Percentiles rank a stretch among this genome's conserved stretches.
These are phyloP conservation scores for Xylaria nigripes DNA, from an alignment of 495 filamentous ascomycete species.

Conservation along the genomic window DNA sequence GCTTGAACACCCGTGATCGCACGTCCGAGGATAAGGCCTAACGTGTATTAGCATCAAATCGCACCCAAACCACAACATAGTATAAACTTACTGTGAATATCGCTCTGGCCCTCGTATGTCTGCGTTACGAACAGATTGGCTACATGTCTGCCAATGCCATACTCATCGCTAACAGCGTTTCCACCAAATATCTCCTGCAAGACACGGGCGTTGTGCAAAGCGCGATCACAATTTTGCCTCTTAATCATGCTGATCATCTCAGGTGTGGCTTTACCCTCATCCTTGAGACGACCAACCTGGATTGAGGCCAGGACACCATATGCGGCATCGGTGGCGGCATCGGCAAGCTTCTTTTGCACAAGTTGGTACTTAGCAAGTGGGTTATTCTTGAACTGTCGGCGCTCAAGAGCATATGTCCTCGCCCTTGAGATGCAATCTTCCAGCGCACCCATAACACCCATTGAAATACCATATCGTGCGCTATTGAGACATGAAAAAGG, in stretches of 20 bases:
- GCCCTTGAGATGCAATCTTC: conserved; percentile 82
- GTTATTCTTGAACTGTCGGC: conserved; percentile 95
- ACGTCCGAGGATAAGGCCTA: conserved; percentile 54
- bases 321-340: conserved; percentile 82
- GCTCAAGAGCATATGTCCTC: conserved; percentile 77
- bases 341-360: conserved; percentile 95
- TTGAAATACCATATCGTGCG: conserved; percentile 86
- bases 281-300: conserved; percentile 90
- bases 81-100: conserved; percentile 74
- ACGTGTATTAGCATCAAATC: conserved; percentile 12
- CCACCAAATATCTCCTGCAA: conserved; percentile 95
- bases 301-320: conserved; percentile 79
- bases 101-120: conserved; percentile 95
- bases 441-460: conserved; percentile 85
- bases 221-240: conserved; percentile 92
- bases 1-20: conserved; percentile 56
- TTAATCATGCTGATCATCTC: conserved; percentile 99
- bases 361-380: conserved; percentile 95
- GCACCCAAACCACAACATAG: background rate
- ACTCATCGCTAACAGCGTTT: conserved; percentile 95
- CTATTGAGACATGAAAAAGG: conserved; percentile 93
- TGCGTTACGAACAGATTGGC: conserved; percentile 96
- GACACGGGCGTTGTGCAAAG: conserved; percentile 66
- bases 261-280: conserved; percentile 74
- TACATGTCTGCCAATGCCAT: conserved; percentile 87